Evolutionary conservation across 2,329 filamentous ascomycete genomes (phyloP).

Genomic region (Sordariomycetes sp.): DNA sequence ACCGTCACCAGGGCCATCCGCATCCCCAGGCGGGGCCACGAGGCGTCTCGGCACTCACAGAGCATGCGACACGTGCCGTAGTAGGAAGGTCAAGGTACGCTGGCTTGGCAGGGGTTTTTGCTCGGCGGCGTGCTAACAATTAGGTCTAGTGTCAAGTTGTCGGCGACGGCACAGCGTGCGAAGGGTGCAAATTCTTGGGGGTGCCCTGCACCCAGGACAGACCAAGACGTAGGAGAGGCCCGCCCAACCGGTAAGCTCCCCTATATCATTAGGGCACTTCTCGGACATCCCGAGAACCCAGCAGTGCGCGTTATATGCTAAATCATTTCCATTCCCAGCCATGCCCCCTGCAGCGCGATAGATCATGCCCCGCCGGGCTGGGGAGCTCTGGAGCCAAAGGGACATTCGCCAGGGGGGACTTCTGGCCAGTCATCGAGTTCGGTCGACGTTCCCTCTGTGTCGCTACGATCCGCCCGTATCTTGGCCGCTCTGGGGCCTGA

Average conservation of each 20-base stretch:
- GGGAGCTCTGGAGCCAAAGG: neutral
- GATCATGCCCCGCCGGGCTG: neutral
- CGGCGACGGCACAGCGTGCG: neutral
- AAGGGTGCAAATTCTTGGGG: neutral
- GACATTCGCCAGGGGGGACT: neutral
- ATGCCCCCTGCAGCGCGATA: neutral
- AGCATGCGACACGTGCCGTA: neutral
- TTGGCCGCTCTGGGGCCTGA: neutral
- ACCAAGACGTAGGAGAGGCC: neutral
- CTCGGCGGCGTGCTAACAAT: neutral
- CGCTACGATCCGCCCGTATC: neutral
- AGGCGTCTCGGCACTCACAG: neutral
- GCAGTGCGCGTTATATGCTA: neutral
- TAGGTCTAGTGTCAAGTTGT: neutral
- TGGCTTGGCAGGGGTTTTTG: neutral
- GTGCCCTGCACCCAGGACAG: neutral
- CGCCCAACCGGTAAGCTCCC: neutral
- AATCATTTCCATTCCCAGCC: neutral
- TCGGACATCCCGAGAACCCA: neutral
- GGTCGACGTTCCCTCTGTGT: neutral
- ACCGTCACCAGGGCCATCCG: neutral
- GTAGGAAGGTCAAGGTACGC: neutral
- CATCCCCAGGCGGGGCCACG: neutral
- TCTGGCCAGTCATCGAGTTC: neutral
- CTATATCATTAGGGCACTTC: neutral